phyloP scores from a whole-genome alignment of 805 yeast genomes.

The Yarrowia sp. region DNA sequence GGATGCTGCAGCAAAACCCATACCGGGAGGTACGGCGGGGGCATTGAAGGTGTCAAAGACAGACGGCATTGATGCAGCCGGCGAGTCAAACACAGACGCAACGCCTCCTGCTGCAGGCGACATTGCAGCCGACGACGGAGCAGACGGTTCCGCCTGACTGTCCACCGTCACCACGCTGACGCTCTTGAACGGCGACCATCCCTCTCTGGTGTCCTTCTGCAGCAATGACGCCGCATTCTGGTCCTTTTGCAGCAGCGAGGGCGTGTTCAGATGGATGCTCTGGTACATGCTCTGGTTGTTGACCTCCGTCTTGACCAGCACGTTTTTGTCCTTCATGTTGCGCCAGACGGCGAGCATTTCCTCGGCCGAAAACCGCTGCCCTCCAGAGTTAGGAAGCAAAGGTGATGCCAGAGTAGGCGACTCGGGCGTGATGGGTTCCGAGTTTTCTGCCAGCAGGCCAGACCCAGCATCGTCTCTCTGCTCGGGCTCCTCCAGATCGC shows the following conservation, averaged over 20 bases:
- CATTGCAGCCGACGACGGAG: neutral
- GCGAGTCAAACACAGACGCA: neutral
- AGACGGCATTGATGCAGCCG: neutral
- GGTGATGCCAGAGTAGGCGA: constrained; percentile 3
- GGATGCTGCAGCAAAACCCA: neutral
- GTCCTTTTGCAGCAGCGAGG: constrained; percentile 21
- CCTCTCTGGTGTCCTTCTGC: constrained; percentile 7
- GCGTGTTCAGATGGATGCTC: constrained; percentile 25
- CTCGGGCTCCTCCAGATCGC: constrained; percentile 13
- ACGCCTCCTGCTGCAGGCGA: neutral
- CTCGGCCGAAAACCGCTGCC: constrained; percentile 49
- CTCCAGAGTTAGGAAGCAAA: constrained; percentile 39
- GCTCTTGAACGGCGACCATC: constrained; percentile 14
- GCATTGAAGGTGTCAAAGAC: constrained; percentile 14
- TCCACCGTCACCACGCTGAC: neutral
- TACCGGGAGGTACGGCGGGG: constrained; percentile 21
- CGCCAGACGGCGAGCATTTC: constrained; percentile 57
- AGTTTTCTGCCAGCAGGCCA: neutral
- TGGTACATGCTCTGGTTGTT: constrained; percentile 23
- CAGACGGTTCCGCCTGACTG: neutral
- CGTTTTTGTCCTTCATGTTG: constrained; percentile 40
- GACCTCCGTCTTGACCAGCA: constrained; percentile 31
- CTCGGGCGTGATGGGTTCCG: constrained; percentile 6
- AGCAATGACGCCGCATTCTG: neutral
- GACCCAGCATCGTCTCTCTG: neutral